Conservation (phyloP, 495 filamentous ascomycete species). For the Penicillium turbatum region DNA sequence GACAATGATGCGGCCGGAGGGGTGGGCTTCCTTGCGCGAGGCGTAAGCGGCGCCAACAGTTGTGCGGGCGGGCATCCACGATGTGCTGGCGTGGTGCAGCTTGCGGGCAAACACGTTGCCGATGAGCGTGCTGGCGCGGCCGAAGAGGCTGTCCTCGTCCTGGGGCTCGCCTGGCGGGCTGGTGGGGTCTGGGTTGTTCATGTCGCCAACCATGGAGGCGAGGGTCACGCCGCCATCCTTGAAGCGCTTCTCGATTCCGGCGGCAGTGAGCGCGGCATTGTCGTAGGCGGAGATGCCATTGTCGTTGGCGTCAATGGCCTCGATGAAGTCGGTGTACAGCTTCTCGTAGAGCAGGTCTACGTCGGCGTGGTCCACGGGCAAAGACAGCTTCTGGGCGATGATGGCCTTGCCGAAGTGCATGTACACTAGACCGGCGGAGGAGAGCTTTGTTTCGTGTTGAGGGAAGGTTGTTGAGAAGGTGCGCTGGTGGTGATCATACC, state of each 20-base stretch:
- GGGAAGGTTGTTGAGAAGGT: constrained; percentile 79
- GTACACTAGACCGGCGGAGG: constrained; percentile 88
- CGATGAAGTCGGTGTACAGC: constrained; percentile 88
- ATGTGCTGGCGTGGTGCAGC: constrained; percentile 50
- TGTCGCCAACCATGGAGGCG: constrained; percentile 73
- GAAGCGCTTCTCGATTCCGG: constrained; percentile 73
- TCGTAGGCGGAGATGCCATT: constrained; percentile 88
- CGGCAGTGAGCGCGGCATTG: constrained; percentile 53
- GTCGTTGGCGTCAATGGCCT: constrained; percentile 95
- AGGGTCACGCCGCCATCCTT: constrained; percentile 75
- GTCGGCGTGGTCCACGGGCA: constrained; percentile 57
- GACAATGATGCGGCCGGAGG: constrained; percentile 74
- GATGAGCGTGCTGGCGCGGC: constrained; percentile 69
- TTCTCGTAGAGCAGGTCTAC: constrained; percentile 77
- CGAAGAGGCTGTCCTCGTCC: constrained; percentile 77
- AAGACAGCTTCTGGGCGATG: constrained; percentile 63
- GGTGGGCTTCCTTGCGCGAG: constrained; percentile 58
- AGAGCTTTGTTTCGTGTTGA: constrained; percentile 76
- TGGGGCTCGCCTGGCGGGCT: constrained; percentile 53
- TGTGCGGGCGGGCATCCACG: constrained; percentile 83
- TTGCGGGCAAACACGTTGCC: constrained; percentile 80
- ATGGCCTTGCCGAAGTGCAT: constrained; percentile 89
- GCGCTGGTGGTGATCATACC: constrained; percentile 97
- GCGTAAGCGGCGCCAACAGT: constrained; percentile 69
- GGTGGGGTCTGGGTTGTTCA: constrained; percentile 59